Percentiles rank a stretch among this genome's conserved stretches.
These are phyloP conservation scores for Tuber calosporum DNA, from an alignment of 495 filamentous ascomycete genomes.

Conservation along the genomic window DNA sequence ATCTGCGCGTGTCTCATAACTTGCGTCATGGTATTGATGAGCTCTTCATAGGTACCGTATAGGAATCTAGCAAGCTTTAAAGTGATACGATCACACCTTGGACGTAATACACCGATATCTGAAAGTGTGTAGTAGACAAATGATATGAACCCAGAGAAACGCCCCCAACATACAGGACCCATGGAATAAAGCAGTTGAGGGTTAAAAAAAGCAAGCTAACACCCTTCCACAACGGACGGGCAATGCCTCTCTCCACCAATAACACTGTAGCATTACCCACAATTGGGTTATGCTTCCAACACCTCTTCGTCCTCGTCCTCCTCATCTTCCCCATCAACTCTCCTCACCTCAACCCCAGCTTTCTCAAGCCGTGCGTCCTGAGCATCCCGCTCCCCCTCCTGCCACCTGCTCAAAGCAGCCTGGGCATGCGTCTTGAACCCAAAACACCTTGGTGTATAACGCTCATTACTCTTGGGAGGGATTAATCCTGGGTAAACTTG, in stretches of 20 bases:
- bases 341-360: conserved; percentile 50
- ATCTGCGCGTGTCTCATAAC: background rate
- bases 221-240: background rate
- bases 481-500: conserved; percentile 90
- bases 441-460: conserved; percentile 83
- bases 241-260: background rate
- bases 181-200: background rate
- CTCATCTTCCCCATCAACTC: conserved; percentile 55
- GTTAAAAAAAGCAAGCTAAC: background rate
- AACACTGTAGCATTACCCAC: background rate
- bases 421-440: conserved; percentile 91
- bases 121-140: background rate
- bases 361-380: conserved; percentile 60
- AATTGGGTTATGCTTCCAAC: conserved; percentile 6
- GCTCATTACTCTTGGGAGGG: conserved; percentile 72
- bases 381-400: conserved; percentile 68
- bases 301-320: conserved; percentile 43
- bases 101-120: background rate
- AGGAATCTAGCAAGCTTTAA: background rate
- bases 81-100: background rate
- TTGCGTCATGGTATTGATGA: background rate
- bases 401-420: conserved; percentile 85
- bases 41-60: background rate
- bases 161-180: background rate
- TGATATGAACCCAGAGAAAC: conserved; percentile 1